Percentiles rank a stretch among this genome's conserved stretches.
Conservation (phyloP, 352 stramenopile species). For the Phytophthora cryptogea region DNA sequence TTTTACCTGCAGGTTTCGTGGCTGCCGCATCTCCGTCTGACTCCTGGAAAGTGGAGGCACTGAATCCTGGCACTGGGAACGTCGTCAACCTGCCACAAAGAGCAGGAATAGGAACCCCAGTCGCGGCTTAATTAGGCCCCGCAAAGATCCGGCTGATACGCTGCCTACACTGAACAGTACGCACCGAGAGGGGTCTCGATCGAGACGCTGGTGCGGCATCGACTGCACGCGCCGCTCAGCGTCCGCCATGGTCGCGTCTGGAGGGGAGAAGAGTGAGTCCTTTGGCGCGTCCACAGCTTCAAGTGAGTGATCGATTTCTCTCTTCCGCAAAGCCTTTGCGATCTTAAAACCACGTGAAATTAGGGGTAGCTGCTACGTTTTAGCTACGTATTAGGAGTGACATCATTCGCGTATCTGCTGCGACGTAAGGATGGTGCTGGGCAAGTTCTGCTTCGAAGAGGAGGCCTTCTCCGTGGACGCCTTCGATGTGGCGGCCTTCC, state of each 20-base stretch:
- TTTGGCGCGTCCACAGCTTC: slow-evolving; percentile 24
- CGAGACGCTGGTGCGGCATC: slow-evolving; percentile 50
- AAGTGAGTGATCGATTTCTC: slow-evolving; percentile 23
- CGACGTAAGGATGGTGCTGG: slow-evolving; percentile 33
- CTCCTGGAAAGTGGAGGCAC: slow-evolving; percentile 54
- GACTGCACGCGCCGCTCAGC: slow-evolving; percentile 46
- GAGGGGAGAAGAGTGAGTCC: slow-evolving; percentile 2
- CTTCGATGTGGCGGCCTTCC: slow-evolving; percentile 71
- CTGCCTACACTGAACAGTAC: not conserved
- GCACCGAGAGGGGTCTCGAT: slow-evolving; percentile 58
- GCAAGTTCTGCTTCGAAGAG: slow-evolving; percentile 85
- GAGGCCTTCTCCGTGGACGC: slow-evolving; percentile 75
- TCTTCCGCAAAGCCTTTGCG: slow-evolving; percentile 19
- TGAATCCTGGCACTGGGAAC: slow-evolving; percentile 66
- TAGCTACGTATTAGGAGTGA: not conserved
- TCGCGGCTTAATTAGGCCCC: not conserved
- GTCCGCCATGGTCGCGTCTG: slow-evolving; percentile 17
- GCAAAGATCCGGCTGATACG: not conserved
- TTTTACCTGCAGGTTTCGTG: slow-evolving; percentile 10
- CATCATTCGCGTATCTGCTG: not conserved
- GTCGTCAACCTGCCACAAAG: slow-evolving; percentile 56
- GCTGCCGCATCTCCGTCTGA: slow-evolving; percentile 9
- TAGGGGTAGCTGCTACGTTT: not conserved
- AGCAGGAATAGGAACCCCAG: slow-evolving; percentile 1
- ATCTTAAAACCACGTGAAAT: not conserved